phyloP scores from a whole-genome alignment of 768 basidiomycete species.

The Collybiopsis confluens region DNA sequence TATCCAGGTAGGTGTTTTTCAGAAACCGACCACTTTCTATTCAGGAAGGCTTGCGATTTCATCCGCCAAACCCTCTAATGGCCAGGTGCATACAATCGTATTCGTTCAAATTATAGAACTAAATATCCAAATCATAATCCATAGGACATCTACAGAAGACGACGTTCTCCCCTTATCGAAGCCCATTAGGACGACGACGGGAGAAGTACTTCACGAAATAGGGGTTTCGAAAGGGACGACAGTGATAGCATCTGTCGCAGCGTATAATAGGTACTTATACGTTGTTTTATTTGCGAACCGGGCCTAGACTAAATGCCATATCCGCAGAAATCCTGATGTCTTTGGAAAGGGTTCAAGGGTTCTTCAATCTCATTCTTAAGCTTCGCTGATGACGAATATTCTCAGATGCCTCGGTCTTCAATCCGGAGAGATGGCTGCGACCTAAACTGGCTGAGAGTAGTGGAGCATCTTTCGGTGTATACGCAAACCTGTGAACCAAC shows the following conservation, averaged over 20 bases:
- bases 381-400: too few species aligned
- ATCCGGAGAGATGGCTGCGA: conserved; percentile 36
- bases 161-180: conserved; percentile 39
- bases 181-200: conserved; percentile 29
- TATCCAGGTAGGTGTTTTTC: background rate
- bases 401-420: conserved; percentile 32
- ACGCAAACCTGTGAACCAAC: conserved; percentile 27
- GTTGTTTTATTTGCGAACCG: too few species aligned
- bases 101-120: too few species aligned
- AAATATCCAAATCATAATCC: too few species aligned
- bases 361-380: background rate
- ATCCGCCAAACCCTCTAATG: conserved; percentile 32
- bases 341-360: conserved; percentile 26
- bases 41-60: conserved; percentile 44
- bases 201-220: conserved; percentile 26
- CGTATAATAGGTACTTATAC: conserved; percentile 29
- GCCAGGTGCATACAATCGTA: conserved; percentile 30
- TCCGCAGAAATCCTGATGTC: conserved; percentile 24
- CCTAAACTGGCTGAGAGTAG: conserved; percentile 15
- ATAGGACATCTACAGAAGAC: conserved; percentile 22
- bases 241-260: conserved; percentile 29
- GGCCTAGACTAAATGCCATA: too few species aligned
- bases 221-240: conserved; percentile 31
- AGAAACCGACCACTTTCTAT: background rate
- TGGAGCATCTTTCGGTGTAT: conserved; percentile 26